Base-by-base conservation (phyloP, 768 basidiomycete genomes). In the Lentinula detonsa region DNA sequence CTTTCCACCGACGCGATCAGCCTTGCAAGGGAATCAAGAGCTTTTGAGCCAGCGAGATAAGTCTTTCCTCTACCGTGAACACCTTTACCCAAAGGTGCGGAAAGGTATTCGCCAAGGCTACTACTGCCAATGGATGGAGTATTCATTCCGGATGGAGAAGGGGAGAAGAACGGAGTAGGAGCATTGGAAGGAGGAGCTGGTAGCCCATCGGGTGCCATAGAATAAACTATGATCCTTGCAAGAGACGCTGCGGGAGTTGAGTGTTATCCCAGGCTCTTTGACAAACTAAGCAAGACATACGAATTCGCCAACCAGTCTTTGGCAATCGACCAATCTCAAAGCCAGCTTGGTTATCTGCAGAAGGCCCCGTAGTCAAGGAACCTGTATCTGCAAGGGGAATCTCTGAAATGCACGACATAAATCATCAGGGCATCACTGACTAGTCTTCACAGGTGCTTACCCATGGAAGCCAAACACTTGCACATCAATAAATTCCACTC, bases 401-500 rank as follows among this genome's bases (percentile, higher is more conserved):
- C 71, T 88, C 88, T 88, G 68, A 21, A 62, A 23, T 28, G 53
- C n/a, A 57, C 16, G 9, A 4, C 18, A 43, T 42, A 13, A 31
- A 56, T 52, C 34, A 61, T 53, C 34, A 37, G 8, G 21, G 7
- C 46, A 48, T 55, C 39, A 52, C 15, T 10, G 28, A 3, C 28
- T 28, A 43, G 64, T 18, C 46, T 56, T 53, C 63, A 63, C 23
- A 31, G 53, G 46, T 48, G 69, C 85, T 63, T 72, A 88, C 88
- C 86, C 88, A 92, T 90, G 4, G 88, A 89, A 7, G 85, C 82
- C 59, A 96, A 77, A 69, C 90, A 91, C 75, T 93, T 94, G 68
- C 87, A 90, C 90, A 95, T 94, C 65, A 96, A 75, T 62, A 88
- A 81, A 65, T 85, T 83, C 85, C 91, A 95, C 68, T 95, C 87